phyloP scores from a whole-genome alignment of 331 rosid genomes.

The Arachis monticola region DNA sequence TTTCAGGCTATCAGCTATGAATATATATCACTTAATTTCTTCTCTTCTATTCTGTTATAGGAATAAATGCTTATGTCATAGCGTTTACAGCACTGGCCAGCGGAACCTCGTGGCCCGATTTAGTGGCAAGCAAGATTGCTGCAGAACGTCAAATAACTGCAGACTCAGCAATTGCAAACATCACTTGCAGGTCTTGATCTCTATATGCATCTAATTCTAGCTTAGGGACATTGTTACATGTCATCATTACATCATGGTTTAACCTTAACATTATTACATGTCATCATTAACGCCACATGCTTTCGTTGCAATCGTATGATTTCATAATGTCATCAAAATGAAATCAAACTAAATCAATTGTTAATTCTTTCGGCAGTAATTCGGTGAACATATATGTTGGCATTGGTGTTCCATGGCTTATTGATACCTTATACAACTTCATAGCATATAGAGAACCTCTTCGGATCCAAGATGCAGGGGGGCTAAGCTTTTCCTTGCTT shows the following conservation, averaged over 20 bases:
- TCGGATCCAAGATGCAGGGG: constrained; percentile 70
- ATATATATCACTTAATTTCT: constrained; percentile 2
- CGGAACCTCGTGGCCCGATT: constrained; percentile 99
- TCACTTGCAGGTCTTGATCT: constrained; percentile 89
- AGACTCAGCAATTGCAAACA: constrained; percentile 96
- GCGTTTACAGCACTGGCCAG: constrained; percentile 95
- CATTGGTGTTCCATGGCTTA: constrained; percentile 95
- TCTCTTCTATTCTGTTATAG: constrained; percentile 46
- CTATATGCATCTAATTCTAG: constrained; percentile 32
- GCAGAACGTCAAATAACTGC: constrained; percentile 95
- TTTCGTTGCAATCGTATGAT: constrained; percentile 11
- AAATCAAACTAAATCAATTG: constrained; percentile 11
- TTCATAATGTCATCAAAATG: constrained; percentile 18
- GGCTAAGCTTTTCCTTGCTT: constrained; percentile 82
- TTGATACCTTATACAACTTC: constrained; percentile 77
- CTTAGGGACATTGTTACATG: constrained; percentile 29
- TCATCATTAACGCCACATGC: not conserved
- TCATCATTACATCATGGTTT: constrained; percentile 30
- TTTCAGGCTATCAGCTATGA: constrained; percentile 16
- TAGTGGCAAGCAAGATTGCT: constrained; percentile 98
- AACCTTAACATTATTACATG: constrained; percentile 27
- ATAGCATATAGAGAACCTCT: constrained; percentile 73
- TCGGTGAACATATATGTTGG: constrained; percentile 95
- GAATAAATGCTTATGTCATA: constrained; percentile 91
- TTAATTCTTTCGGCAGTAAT: constrained; percentile 58